Conservation (phyloP, 2,329 filamentous ascomycete species). For the Aspergillus fischeri region DNA sequence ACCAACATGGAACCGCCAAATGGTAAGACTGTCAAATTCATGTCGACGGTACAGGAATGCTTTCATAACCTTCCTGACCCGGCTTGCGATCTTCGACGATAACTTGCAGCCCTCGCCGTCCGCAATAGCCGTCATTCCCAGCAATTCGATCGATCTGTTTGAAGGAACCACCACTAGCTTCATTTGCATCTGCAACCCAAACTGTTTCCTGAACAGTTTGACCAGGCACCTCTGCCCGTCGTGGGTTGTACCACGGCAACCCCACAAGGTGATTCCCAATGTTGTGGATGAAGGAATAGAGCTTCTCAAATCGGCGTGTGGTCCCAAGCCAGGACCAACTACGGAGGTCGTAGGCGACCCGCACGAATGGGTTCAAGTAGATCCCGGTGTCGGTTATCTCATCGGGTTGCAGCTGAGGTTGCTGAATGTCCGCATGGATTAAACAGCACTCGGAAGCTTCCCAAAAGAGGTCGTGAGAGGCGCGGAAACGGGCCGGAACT, state of each 20-base stretch:
- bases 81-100: constrained; percentile 40
- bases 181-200: constrained; percentile 34
- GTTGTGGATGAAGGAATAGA: constrained; percentile 58
- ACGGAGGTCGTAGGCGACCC: constrained; percentile 62
- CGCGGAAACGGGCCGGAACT: constrained; percentile 50
- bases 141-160: constrained; percentile 36
- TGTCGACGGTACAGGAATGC: constrained; percentile 34
- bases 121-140: constrained; percentile 44
- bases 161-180: constrained; percentile 35
- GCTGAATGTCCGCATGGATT: constrained; percentile 47
- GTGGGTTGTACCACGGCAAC: constrained; percentile 57
- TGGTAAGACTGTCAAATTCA: constrained; percentile 1
- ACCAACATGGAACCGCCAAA: neutral
- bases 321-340: constrained; percentile 58
- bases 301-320: constrained; percentile 61
- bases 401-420: constrained; percentile 25
- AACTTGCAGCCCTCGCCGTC: constrained; percentile 40
- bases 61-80: constrained; percentile 45
- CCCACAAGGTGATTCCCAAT: constrained; percentile 54
- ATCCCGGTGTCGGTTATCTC: constrained; percentile 52
- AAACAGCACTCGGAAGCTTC: constrained; percentile 65
- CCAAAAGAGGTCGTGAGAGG: constrained; percentile 50
- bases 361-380: constrained; percentile 71
- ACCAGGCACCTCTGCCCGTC: constrained; percentile 51
- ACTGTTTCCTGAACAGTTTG: constrained; percentile 40